Evolutionary conservation across 2,329 filamentous ascomycete species (phyloP).

Genomic region (Penicillium olsonii): DNA sequence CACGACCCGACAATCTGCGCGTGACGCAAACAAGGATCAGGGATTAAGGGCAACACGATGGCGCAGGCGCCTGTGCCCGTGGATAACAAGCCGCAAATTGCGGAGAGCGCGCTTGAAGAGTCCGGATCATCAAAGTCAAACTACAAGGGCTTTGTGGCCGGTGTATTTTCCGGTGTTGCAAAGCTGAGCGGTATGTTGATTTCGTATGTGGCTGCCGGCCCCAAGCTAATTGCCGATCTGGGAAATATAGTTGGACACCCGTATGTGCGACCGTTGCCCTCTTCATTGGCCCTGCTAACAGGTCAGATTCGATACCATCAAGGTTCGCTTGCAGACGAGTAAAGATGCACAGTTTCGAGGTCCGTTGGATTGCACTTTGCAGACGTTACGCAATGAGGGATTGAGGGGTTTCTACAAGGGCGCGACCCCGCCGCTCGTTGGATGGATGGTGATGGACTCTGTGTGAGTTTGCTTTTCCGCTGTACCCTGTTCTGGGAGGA

Average conservation of each 20-base stretch:
- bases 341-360: conserved; percentile 75
- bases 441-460: conserved; percentile 98
- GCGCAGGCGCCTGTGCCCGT: conserved; percentile 19
- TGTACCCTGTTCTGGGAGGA: too few species aligned
- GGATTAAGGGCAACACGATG: conserved; percentile 12
- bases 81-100: conserved; percentile 8
- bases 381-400: conserved; percentile 85
- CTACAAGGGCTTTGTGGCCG: conserved; percentile 96
- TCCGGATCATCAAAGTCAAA: conserved; percentile 46
- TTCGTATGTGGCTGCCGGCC: background rate
- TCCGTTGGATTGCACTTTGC: conserved; percentile 78
- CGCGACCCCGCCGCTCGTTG: conserved; percentile 84
- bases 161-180: conserved; percentile 91
- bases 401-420: conserved; percentile 89
- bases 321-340: conserved; percentile 91
- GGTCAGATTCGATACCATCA: conserved; percentile 88
- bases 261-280: conserved; percentile 37
- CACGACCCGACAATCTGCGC: background rate
- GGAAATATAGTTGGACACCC: conserved; percentile 58
- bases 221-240: background rate
- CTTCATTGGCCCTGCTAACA: background rate
- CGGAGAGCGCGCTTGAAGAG: conserved; percentile 12
- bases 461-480: conserved; percentile 43
- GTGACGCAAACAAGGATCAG: background rate
- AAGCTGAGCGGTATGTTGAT: conserved; percentile 76